Evolutionary conservation across 176 grass and related monocot species (phyloP).

Genomic region (Puya raimondii): DNA sequence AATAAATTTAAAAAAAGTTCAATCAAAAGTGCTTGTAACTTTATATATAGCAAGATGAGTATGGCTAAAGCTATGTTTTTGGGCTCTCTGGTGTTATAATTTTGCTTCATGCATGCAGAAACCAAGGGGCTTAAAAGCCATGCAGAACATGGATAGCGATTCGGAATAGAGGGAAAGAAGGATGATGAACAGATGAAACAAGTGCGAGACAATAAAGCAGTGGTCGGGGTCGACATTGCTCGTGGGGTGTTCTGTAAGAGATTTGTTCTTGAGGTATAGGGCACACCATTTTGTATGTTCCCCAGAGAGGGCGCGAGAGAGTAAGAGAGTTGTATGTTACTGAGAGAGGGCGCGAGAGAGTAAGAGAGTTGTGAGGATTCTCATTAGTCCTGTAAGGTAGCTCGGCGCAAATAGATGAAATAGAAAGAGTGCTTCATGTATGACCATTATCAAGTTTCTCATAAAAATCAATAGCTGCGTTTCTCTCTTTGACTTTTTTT

Average conservation of each 20-base stretch:
- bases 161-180: slow-evolving; percentile 44
- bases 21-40: too few relatives aligned
- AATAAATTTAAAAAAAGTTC: too few relatives aligned
- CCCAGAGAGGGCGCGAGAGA: background rate
- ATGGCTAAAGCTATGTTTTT: background rate
- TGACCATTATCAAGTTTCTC: too few relatives aligned
- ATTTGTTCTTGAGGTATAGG: background rate
- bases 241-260: background rate
- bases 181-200: background rate
- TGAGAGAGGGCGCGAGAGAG: background rate
- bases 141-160: slow-evolving; percentile 88
- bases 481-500: too few relatives aligned
- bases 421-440: too few relatives aligned
- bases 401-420: too few relatives aligned
- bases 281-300: background rate
- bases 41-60: too few relatives aligned
- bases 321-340: too few relatives aligned
- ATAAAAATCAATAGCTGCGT: too few relatives aligned
- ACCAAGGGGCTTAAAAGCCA: slow-evolving; percentile 77
- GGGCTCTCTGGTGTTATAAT: background rate
- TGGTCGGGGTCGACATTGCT: background rate
- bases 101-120: slow-evolving; percentile 30
- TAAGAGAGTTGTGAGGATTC: too few relatives aligned
- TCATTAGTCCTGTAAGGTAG: too few relatives aligned
- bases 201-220: background rate